phyloP scores from a whole-genome alignment of 148 eudicot species.

The Fallopia convolvulus region DNA sequence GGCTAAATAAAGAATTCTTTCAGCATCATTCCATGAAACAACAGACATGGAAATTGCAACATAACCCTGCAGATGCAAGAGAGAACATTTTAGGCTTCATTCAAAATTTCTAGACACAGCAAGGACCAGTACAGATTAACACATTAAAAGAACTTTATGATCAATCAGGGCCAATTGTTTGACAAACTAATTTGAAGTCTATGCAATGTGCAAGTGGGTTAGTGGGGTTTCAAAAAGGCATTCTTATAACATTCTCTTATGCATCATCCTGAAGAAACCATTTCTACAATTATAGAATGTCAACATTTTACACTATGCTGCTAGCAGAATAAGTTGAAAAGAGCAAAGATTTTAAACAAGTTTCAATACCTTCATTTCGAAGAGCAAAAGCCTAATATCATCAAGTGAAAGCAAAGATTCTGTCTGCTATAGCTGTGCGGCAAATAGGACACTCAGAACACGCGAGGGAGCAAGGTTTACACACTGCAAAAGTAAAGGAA shows the following conservation, averaged over 20 bases:
- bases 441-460: slow-evolving; percentile 65
- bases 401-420: slow-evolving; percentile 54
- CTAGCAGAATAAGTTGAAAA: background rate
- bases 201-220: background rate
- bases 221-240: background rate
- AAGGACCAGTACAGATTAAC: background rate
- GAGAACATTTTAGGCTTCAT: background rate
- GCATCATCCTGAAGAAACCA: background rate
- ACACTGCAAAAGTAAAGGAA: slow-evolving; percentile 49
- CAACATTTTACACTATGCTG: background rate
- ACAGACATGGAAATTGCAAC: slow-evolving; percentile 4
- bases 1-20: background rate
- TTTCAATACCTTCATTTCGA: slow-evolving; percentile 26
- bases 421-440: slow-evolving; percentile 52
- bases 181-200: background rate
- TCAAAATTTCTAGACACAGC: background rate
- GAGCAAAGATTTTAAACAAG: background rate
- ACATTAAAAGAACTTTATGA: background rate
- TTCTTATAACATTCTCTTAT: background rate
- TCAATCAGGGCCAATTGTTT: background rate
- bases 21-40: background rate
- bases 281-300: background rate
- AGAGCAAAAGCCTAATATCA: slow-evolving; percentile 25
- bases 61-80: slow-evolving; percentile 1
- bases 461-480: slow-evolving; percentile 55